A percentile compares a stretch with the other conserved stretches of the same genome.
Conservation (phyloP, 2,329 filamentous ascomycete genomes). For the Venturia effusa region DNA sequence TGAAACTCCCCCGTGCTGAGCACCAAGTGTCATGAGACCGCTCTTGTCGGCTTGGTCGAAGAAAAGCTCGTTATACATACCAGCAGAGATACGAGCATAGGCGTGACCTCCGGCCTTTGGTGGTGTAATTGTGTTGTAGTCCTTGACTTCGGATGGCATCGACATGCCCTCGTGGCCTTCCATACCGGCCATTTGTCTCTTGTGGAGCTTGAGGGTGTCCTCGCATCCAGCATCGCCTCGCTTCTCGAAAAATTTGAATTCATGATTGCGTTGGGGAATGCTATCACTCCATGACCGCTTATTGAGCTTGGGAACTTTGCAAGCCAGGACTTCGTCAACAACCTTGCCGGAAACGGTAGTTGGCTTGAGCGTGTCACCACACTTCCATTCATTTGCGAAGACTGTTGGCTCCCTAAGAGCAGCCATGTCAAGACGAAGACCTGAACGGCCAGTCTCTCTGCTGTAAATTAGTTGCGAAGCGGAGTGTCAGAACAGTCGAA, state of each 20-base stretch:
- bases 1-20: constrained; percentile 11
- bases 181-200: not conserved
- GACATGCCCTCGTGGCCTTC: not conserved
- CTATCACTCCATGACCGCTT: not conserved
- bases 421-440: constrained; percentile 11
- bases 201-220: not conserved
- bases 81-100: constrained; percentile 9
- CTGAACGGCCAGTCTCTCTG: not conserved
- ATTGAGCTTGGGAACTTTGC: constrained; percentile 6
- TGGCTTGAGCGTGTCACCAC: constrained; percentile 4
- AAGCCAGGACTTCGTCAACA: not conserved
- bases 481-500: not conserved
- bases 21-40: constrained; percentile 9
- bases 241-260: constrained; percentile 9
- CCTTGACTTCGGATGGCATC: not conserved
- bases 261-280: constrained; percentile 3
- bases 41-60: constrained; percentile 9
- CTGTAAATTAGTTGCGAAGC: not conserved
- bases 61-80: constrained; percentile 11
- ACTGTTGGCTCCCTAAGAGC: constrained; percentile 8
- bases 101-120: constrained; percentile 3
- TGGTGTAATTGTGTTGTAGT: constrained; percentile 7
- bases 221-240: not conserved
- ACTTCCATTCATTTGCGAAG: constrained; percentile 10
- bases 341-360: not conserved